Base-by-base conservation (phyloP, 805 yeast species). In the Scheffersomyces ergatensis region DNA sequence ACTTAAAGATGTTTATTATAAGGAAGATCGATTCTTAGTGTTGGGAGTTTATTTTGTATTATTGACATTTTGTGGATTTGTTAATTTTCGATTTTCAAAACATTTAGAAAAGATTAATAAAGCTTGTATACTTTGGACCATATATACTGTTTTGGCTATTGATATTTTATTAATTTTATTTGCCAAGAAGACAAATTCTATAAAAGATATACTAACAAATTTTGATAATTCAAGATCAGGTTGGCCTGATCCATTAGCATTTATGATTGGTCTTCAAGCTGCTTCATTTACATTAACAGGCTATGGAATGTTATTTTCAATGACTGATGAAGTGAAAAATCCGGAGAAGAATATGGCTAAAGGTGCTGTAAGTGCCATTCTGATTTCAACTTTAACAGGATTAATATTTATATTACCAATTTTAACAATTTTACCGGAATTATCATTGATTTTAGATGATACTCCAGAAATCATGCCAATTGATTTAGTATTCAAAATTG, bases 201-300 rank as follows among this genome's bases (percentile, higher is more conserved):
- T 82, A 29, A 68, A 74, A 38, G 76, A 74, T 40, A 79, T 85
- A 24, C 65, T 85, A 33, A 78, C 88, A 13, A 72, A 73, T 49
- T 85, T 85, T 54, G 89, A 85, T 58, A 83, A 83, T 38, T 65
- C 82, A 7, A 60, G 88, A 37, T 82, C 89, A 4, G 95, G 93
- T 3, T 85, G 89, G 84, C 83, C 87, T 14, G 75, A 70, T 36
- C 73, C 78, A 1, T 51, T 86, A 45, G 88, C 93, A 2, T 86
- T 86, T 46, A 63, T 87, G 38, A 78, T 87, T 33, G 93, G 93
- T 0, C 75, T 87, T 43, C 89, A 84, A 60, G 84, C 86, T 46
- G 81, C 89, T 1, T 80, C 85, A 24, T 84, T 85, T 61, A 85
- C 92, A 17, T 69, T 86, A 54, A 87, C 86, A 44, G 95, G 93